A percentile compares a stretch with the other conserved stretches of the same genome.
phyloP scores from a whole-genome alignment of 1,139 yeast species.

The Yamadazyma jaroonii region DNA sequence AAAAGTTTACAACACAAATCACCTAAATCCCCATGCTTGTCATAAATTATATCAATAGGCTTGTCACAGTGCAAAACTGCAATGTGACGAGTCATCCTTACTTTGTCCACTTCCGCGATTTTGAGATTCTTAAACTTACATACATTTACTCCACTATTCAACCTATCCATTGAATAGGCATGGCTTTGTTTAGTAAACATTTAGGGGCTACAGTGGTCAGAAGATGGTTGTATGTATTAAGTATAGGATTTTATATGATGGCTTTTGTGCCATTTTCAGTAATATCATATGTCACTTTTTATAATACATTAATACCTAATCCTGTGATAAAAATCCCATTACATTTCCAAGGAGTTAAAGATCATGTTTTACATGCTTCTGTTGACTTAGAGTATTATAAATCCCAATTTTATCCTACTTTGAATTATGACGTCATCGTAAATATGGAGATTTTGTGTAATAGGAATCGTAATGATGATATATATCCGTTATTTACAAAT shows the following conservation, averaged over 20 bases:
- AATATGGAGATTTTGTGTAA: constrained; percentile 17
- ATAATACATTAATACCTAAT: constrained; percentile 22
- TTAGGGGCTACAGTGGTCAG: constrained; percentile 8
- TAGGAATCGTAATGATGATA: constrained; percentile 16
- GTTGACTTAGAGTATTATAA: constrained; percentile 1
- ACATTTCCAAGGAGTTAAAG: neutral
- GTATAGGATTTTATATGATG: constrained; percentile 16
- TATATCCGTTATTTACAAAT: constrained; percentile 10
- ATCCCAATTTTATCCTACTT: constrained; percentile 10
- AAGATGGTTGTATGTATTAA: constrained; percentile 20
- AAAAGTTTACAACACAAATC: constrained; percentile 41
- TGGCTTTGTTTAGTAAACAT: constrained; percentile 2
- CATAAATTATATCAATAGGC: constrained; percentile 27
- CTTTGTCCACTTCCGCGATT: too few species aligned
- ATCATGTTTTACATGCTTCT: neutral
- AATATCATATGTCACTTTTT: constrained; percentile 25
- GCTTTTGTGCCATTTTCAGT: constrained; percentile 25
- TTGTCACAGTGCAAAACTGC: constrained; percentile 50
- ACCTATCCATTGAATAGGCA: too few species aligned
- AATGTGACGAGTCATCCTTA: constrained; percentile 21
- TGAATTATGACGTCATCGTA: constrained; percentile 14
- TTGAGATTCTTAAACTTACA: too few species aligned
- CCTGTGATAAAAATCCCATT: constrained; percentile 15
- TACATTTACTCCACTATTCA: too few species aligned
- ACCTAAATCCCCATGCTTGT: constrained; percentile 50